A percentile compares a stretch with the other conserved stretches of the same genome.
phyloP scores from a whole-genome alignment of 2,329 filamentous ascomycete species.

The Penicillium sclerotigenum region DNA sequence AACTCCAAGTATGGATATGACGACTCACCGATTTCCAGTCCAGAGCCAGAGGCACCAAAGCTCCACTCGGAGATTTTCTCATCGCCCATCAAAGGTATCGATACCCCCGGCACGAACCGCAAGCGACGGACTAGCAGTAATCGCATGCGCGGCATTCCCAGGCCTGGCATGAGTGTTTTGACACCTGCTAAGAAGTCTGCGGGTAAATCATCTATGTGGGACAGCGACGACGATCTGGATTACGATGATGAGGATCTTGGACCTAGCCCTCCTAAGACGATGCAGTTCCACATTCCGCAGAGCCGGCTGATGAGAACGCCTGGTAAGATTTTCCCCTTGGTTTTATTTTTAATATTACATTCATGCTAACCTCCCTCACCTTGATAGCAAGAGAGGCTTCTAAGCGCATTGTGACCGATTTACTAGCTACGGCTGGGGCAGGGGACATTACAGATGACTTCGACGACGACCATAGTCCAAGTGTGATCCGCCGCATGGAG shows the following conservation, averaged over 20 bases:
- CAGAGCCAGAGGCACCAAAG: slow-evolving; percentile 76
- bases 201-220: slow-evolving; percentile 56
- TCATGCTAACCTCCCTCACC: background rate
- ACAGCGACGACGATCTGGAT: slow-evolving; percentile 66
- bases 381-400: slow-evolving; percentile 48
- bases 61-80: slow-evolving; percentile 82
- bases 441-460: slow-evolving; percentile 40
- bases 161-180: slow-evolving; percentile 81
- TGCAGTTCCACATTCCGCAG: slow-evolving; percentile 53
- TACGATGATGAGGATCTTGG: slow-evolving; percentile 55
- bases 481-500: slow-evolving; percentile 42
- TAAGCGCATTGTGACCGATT: slow-evolving; percentile 49
- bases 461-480: slow-evolving; percentile 43
- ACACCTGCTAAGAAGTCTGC: slow-evolving; percentile 58
- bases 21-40: slow-evolving; percentile 64
- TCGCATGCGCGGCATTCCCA: slow-evolving; percentile 49
- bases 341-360: background rate
- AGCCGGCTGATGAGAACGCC: slow-evolving; percentile 50
- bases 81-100: slow-evolving; percentile 58
- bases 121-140: slow-evolving; percentile 42
- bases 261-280: slow-evolving; percentile 81
- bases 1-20: slow-evolving; percentile 30
- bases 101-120: slow-evolving; percentile 41
- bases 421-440: slow-evolving; percentile 46
- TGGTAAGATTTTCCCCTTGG: slow-evolving; percentile 31